Conservation (phyloP, 257 asterid genomes). For the Gentiana macrophylla region DNA sequence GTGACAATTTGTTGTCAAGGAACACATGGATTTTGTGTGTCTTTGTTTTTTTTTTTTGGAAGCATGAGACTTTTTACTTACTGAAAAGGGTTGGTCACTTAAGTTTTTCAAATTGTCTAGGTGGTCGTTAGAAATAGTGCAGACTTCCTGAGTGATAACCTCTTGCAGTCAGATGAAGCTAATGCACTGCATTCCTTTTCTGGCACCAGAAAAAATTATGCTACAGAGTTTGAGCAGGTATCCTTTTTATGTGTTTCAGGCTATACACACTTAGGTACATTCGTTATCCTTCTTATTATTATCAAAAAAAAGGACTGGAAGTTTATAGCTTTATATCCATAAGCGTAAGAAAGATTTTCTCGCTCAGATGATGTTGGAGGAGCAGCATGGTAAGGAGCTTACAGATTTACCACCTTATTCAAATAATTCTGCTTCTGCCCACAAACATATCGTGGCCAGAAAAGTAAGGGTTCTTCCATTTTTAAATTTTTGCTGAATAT, state of each 20-base stretch:
- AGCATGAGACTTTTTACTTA: conserved; percentile 1
- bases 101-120: conserved; percentile 19
- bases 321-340: conserved; percentile 9
- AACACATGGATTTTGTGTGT: not conserved
- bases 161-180: conserved; percentile 31
- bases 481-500: not conserved
- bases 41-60: too few species aligned
- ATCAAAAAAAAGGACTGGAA: too few species aligned
- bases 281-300: too few species aligned
- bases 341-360: conserved; percentile 51
- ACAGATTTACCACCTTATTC: conserved; percentile 36
- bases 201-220: conserved; percentile 28
- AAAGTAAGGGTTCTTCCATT: conserved; percentile 32
- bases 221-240: conserved; percentile 47
- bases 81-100: conserved; percentile 3
- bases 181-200: conserved; percentile 20
- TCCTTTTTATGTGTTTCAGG: not conserved
- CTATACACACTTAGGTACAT: too few species aligned
- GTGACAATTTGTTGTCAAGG: conserved; percentile 6
- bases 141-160: conserved; percentile 18
- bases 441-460: conserved; percentile 41
- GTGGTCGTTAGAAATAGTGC: conserved; percentile 33
- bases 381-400: conserved; percentile 49
- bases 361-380: conserved; percentile 52
- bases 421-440: conserved; percentile 29